Evolutionary conservation across 2,329 filamentous ascomycete species (phyloP), one percentile per base, ranked within the genome.

Genomic region (Trichophyton mentagrophytes): DNA sequence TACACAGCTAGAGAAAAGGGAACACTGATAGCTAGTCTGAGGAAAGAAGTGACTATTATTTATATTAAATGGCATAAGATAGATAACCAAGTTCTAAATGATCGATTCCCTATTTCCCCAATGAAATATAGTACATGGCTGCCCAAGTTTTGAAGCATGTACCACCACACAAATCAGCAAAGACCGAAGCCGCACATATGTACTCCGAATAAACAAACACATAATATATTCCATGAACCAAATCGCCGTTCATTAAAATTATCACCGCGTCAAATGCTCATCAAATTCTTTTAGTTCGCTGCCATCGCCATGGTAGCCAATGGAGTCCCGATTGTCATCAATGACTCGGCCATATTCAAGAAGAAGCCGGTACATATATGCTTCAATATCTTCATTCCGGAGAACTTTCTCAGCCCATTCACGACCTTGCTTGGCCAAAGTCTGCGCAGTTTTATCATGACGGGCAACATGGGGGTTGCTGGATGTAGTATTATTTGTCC

Each of bases 301-400:
- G 25, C 55, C 57, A 49, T 59, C 57, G 63, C 64, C 57, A 62
- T 44, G 33, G 40, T 57, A 69, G 27, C 65, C 68, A 3, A 70
- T 44, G 3, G 53, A 38, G 25, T 67, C 66, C 7, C 69, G 60
- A 4, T 57, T 42, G 33, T 69, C 68, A 62, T 70, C 67, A 20
- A 64, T 65, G 2, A 85, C 67, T 17, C 83, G 74, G 4, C 78
- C 84, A 64, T 86, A 86, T 72, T 87, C 85, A 36, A 86, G 73
- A 59, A 87, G 71, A 65, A 90, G 67, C 49, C 87, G 75, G 60
- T 85, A 75, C 7, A 84, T 79, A 69, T 90, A 90, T 7, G 90
- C 78, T 67, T 84, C 80, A 85, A 89, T 89, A 68, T 90, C 87
- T 67, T 89, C 86, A 66, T 79, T 81, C 61, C 88, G 76, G 27